phyloP scores from a whole-genome alignment of 2,329 filamentous ascomycete species.

The Fusarium subglutinans region DNA sequence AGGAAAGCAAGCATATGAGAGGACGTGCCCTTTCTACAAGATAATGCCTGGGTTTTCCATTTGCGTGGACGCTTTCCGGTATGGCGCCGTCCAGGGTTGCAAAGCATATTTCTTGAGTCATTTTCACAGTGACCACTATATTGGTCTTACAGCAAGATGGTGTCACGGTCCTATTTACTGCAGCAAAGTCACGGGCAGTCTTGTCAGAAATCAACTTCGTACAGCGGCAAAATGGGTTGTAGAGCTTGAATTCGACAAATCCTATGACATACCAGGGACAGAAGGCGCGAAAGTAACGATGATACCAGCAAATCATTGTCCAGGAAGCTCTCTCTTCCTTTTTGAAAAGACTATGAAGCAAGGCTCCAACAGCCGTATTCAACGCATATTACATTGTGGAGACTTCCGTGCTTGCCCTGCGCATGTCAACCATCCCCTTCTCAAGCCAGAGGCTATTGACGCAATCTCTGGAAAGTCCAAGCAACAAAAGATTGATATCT shows the following conservation, averaged over 20 bases:
- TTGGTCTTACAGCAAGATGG: slow-evolving; percentile 89
- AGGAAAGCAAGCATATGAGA: slow-evolving; percentile 85
- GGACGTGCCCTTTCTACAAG: slow-evolving; percentile 98
- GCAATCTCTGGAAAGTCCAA: slow-evolving; percentile 73
- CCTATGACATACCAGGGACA: slow-evolving; percentile 81
- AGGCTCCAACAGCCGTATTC: slow-evolving; percentile 67
- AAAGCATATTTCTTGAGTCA: slow-evolving; percentile 97
- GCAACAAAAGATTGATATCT: slow-evolving; percentile 91
- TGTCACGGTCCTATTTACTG: slow-evolving; percentile 95
- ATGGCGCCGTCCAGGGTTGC: slow-evolving; percentile 91
- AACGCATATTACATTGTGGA: slow-evolving; percentile 91
- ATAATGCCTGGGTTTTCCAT: slow-evolving; percentile 94
- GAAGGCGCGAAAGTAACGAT: slow-evolving; percentile 89
- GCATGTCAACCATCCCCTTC: slow-evolving; percentile 82
- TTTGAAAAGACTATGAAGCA: slow-evolving; percentile 82
- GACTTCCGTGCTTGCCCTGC: slow-evolving; percentile 92
- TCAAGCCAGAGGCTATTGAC: slow-evolving; percentile 80
- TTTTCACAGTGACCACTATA: slow-evolving; percentile 97
- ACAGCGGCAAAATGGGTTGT: slow-evolving; percentile 89
- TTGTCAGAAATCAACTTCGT: slow-evolving; percentile 85
- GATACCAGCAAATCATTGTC: slow-evolving; percentile 96
- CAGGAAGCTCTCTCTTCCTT: slow-evolving; percentile 91
- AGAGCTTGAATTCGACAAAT: slow-evolving; percentile 84
- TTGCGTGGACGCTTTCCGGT: slow-evolving; percentile 95
- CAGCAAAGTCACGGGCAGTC: slow-evolving; percentile 88